Evolutionary conservation across 2,329 filamentous ascomycete species (phyloP).

Genomic region (Neonectria coccinea): DNA sequence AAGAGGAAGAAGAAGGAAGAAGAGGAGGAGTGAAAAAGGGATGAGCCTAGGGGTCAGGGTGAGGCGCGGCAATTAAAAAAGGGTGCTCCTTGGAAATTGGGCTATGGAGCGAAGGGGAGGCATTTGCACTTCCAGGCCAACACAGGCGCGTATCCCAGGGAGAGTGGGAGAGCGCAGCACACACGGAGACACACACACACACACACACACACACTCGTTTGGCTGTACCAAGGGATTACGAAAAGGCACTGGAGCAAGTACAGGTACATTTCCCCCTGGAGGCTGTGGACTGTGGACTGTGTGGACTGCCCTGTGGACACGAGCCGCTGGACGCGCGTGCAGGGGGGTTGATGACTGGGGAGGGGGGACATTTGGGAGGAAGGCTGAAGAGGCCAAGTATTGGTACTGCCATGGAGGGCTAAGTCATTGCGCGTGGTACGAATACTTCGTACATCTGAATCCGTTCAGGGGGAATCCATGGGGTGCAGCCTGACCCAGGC

Average conservation of each 20-base stretch:
- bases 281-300: not conserved
- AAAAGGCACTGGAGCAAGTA: slow-evolving; percentile 30
- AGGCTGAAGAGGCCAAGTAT: slow-evolving; percentile 18
- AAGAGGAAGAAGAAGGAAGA: slow-evolving; percentile 34
- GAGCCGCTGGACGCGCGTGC: slow-evolving; percentile 42
- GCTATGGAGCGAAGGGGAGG: slow-evolving; percentile 35
- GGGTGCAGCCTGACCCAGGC: slow-evolving; percentile 32
- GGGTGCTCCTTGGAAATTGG: slow-evolving; percentile 46
- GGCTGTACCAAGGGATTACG: slow-evolving; percentile 22
- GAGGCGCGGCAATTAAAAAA: slow-evolving; percentile 50
- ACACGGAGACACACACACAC: slow-evolving; percentile 14
- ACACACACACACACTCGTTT: slow-evolving; percentile 29
- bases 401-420: slow-evolving; percentile 2
- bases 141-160: slow-evolving; percentile 4
- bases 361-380: slow-evolving; percentile 25
- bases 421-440: not conserved
- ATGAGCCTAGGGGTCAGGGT: slow-evolving; percentile 32
- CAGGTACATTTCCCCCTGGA: slow-evolving; percentile 28
- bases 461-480: slow-evolving; percentile 39
- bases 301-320: slow-evolving; percentile 21
- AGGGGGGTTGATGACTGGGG: slow-evolving; percentile 27
- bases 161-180: slow-evolving; percentile 13
- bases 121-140: slow-evolving; percentile 16
- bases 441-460: slow-evolving; percentile 25
- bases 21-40: slow-evolving; percentile 36